phyloP scores from a whole-genome alignment of 139 green algal species.

The Haematococcus lacustris region DNA sequence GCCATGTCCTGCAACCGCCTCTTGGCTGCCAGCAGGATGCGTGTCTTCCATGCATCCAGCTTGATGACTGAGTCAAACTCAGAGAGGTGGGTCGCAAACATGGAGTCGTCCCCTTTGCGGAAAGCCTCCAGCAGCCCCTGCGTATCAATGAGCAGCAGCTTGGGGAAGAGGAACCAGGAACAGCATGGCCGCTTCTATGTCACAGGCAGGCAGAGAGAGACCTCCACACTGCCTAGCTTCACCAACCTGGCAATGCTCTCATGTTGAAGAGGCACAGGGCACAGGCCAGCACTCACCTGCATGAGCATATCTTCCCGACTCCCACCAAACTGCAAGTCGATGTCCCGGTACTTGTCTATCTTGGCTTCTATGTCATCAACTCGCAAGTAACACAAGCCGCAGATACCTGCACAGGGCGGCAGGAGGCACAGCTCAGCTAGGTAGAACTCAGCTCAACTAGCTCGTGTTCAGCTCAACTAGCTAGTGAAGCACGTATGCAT shows the following conservation, averaged over 20 bases:
- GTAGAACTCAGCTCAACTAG: too few relatives aligned
- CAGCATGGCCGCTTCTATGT: too few relatives aligned
- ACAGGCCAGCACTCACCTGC: too few relatives aligned
- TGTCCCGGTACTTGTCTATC: slow-evolving; percentile 72
- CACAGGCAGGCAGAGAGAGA: too few relatives aligned
- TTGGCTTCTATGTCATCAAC: slow-evolving; percentile 36
- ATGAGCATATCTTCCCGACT: slow-evolving; percentile 60
- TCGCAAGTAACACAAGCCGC: slow-evolving; percentile 51
- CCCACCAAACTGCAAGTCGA: slow-evolving; percentile 65
- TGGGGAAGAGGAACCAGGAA: too few relatives aligned
- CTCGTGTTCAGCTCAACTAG: too few relatives aligned
- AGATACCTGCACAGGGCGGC: slow-evolving; percentile 81
- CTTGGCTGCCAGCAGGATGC: slow-evolving; percentile 19
- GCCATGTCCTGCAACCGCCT: neutral
- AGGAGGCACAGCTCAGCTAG: too few relatives aligned
- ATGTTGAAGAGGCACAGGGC: too few relatives aligned
- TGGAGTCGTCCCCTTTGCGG: slow-evolving; percentile 49
- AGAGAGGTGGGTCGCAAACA: slow-evolving; percentile 71
- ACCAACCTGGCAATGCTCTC: too few relatives aligned
- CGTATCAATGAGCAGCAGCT: too few relatives aligned
- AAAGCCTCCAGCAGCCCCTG: slow-evolving; percentile 33
- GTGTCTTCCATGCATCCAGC: slow-evolving; percentile 84
- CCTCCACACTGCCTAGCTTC: too few relatives aligned
- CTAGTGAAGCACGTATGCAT: too few relatives aligned
- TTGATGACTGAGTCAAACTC: slow-evolving; percentile 87